Percentiles rank a stretch among this genome's conserved stretches.
Evolutionary conservation across 2,329 filamentous ascomycete species (phyloP).

Genomic region (Sphaceloma murrayae): DNA sequence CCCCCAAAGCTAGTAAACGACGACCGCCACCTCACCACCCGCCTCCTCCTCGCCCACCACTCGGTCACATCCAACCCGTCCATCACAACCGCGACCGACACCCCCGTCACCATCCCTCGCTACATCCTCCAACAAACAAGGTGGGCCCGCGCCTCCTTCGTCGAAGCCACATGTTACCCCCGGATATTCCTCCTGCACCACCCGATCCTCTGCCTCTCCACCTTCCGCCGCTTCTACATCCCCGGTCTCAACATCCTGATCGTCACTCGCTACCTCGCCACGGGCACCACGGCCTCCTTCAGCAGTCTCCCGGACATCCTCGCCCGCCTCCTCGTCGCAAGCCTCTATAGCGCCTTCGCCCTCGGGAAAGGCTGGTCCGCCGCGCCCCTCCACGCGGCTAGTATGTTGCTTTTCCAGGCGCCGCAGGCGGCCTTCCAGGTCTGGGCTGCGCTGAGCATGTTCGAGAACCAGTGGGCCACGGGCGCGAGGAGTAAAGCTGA

Average conservation of each 20-base stretch:
- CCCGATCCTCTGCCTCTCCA: conserved; percentile 4
- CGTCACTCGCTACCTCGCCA: not conserved
- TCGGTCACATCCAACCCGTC: conserved; percentile 1
- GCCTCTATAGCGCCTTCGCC: not conserved
- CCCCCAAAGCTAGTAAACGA: conserved; percentile 11
- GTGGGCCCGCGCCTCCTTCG: conserved; percentile 13
- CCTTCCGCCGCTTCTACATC: conserved; percentile 10
- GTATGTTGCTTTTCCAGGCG: conserved; percentile 9
- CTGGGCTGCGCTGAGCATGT: conserved; percentile 3
- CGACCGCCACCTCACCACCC: conserved; percentile 14
- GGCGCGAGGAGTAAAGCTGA: not conserved
- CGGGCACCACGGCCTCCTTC: not conserved
- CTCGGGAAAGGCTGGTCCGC: not conserved
- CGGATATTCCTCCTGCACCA: conserved; percentile 13
- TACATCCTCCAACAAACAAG: conserved; percentile 13
- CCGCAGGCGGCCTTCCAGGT: conserved; percentile 11
- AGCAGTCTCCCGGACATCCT: not conserved
- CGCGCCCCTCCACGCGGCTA: not conserved
- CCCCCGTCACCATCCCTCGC: conserved; percentile 4
- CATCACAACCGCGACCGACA: conserved; percentile 10
- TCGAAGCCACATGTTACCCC: conserved; percentile 8
- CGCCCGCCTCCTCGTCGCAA: not conserved
- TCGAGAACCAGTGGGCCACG: conserved; percentile 10
- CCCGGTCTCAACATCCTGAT: conserved; percentile 3
- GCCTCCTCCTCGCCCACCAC: conserved; percentile 5